Percentiles rank a stretch among this genome's conserved stretches.
phyloP scores from a whole-genome alignment of 1,139 yeast species.

The Saccharomycopsis hybrid region DNA sequence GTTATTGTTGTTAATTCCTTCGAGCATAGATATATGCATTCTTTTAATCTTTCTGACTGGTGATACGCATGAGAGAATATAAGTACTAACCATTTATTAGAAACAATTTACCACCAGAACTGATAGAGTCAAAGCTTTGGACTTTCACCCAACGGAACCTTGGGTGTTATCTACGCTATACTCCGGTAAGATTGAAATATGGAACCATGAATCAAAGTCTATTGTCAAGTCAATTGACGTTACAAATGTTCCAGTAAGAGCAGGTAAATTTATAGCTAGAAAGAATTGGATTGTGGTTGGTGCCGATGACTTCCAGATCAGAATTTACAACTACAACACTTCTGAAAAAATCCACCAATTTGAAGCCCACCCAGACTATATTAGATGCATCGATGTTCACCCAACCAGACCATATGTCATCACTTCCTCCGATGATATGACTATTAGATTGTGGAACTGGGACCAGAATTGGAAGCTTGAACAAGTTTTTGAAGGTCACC shows the following conservation, averaged over 20 bases:
- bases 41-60: neutral
- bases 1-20: neutral
- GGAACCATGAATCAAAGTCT: constrained; percentile 81
- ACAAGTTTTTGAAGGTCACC: constrained; percentile 92
- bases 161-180: constrained; percentile 88
- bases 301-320: constrained; percentile 87
- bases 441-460: constrained; percentile 96
- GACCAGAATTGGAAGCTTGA: constrained; percentile 85
- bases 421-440: constrained; percentile 88
- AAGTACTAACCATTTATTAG: neutral
- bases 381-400: constrained; percentile 88
- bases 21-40: neutral
- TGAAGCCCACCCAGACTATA: constrained; percentile 97
- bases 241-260: constrained; percentile 89
- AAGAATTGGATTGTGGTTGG: constrained; percentile 98
- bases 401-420: constrained; percentile 86
- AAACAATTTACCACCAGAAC: constrained; percentile 32
- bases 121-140: constrained; percentile 96
- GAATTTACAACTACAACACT: constrained; percentile 92
- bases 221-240: constrained; percentile 74
- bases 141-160: constrained; percentile 96
- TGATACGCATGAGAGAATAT: neutral
- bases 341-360: constrained; percentile 91
- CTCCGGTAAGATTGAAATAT: constrained; percentile 82
- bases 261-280: constrained; percentile 91